These are phyloP conservation scores for Aureobasidium pullulans DNA, from an alignment of 2,329 filamentous ascomycete genomes.

Conservation along the genomic window DNA sequence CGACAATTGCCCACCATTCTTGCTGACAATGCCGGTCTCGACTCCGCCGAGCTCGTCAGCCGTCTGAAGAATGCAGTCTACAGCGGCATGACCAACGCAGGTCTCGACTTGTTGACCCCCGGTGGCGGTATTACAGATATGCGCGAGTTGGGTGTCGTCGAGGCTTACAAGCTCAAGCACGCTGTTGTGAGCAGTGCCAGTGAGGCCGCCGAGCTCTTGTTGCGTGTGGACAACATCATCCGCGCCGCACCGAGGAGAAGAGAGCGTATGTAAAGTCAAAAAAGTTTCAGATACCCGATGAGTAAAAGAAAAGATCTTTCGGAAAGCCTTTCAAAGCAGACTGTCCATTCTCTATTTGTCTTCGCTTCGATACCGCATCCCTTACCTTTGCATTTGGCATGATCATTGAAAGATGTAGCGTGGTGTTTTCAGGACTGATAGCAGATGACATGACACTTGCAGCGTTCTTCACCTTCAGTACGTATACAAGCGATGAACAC, in stretches of 20 bases:
- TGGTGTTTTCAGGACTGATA: background rate
- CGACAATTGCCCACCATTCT: constrained; percentile 93
- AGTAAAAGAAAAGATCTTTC: constrained; percentile 4
- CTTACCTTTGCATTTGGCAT: background rate
- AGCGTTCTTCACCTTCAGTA: background rate
- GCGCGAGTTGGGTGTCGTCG: constrained; percentile 88
- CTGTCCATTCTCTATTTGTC: background rate
- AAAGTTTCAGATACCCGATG: constrained; percentile 12
- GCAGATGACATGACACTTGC: background rate
- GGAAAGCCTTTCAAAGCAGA: background rate
- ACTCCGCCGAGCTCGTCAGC: constrained; percentile 88
- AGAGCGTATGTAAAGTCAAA: constrained; percentile 57
- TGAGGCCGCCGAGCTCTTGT: constrained; percentile 90
- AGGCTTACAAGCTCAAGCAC: constrained; percentile 97
- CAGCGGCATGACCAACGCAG: constrained; percentile 86
- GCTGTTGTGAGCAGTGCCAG: constrained; percentile 96
- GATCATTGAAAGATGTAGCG: background rate
- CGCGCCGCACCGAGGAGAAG: constrained; percentile 79
- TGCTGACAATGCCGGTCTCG: constrained; percentile 93
- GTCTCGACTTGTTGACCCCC: constrained; percentile 79
- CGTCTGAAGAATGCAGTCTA: constrained; percentile 90
- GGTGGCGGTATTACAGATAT: constrained; percentile 93
- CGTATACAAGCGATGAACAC: background rate
- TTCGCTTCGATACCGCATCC: background rate
- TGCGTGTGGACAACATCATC: constrained; percentile 97